Percentiles rank a stretch among this genome's conserved stretches.
These are phyloP conservation scores for Protea cynaroides DNA, from an alignment of 164 flowering plant genomes.

Conservation along the genomic window DNA sequence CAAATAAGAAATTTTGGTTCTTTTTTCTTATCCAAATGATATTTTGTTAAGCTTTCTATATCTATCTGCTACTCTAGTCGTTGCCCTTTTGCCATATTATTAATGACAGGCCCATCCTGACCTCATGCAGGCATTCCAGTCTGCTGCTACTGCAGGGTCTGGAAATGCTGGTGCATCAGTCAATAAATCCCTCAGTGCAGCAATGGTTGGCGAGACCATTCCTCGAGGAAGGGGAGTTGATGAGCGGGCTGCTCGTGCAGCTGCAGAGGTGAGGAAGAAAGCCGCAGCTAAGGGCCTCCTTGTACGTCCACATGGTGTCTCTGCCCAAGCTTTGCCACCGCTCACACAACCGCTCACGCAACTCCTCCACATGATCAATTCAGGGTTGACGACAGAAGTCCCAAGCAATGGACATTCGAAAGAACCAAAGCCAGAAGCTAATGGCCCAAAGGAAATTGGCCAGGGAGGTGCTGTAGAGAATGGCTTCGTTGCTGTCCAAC, in stretches of 20 bases:
- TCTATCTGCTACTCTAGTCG: no score
- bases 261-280: slow-evolving; percentile 77
- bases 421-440: slow-evolving; percentile 28
- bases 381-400: slow-evolving; percentile 45
- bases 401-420: slow-evolving; percentile 17
- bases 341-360: slow-evolving; percentile 65
- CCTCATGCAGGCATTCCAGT: slow-evolving; percentile 80
- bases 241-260: slow-evolving; percentile 86
- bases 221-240: slow-evolving; percentile 87
- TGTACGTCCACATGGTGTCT: slow-evolving; percentile 64
- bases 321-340: slow-evolving; percentile 62
- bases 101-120: slow-evolving; percentile 66
- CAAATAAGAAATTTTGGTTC: no score
- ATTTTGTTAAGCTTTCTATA: no score
- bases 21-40: no score
- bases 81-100: neutral
- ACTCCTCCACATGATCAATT: slow-evolving; percentile 58
- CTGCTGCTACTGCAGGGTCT: slow-evolving; percentile 61
- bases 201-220: slow-evolving; percentile 46
- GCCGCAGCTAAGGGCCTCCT: slow-evolving; percentile 79
- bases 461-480: slow-evolving; percentile 20
- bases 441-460: slow-evolving; percentile 25
- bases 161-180: slow-evolving; percentile 30
- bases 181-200: slow-evolving; percentile 55
- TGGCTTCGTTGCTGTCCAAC: slow-evolving; percentile 17